Base-by-base conservation (phyloP, 768 basidiomycete genomes). In the Naganishia friedmannii region DNA sequence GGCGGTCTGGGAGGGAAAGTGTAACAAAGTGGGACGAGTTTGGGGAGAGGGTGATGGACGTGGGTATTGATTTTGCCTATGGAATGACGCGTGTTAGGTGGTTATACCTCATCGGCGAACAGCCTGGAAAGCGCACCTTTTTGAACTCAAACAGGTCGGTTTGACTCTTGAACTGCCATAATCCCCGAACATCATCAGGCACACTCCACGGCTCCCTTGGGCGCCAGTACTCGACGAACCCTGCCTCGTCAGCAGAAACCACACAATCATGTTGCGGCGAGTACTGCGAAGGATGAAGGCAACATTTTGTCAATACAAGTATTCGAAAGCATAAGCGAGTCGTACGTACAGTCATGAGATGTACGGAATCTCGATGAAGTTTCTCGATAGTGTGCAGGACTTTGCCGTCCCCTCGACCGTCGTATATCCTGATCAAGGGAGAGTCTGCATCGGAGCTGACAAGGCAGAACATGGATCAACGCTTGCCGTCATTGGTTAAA, bases 131-230 rank as follows among this genome's bases (percentile, higher is more conserved):
- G 74, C 81, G 15, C 66, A 90, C 94, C 86, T 98, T 99, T 84
- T 96, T 97, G 84, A 97, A 99, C 74, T 98, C 93, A 82, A 96
- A 98, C 51, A 98, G 80, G 77, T 97, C 93, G 0, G 96, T 98
- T 51, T 88, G 86, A 65, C 87, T 90, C 80, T 98, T 98, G 83
- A 85, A 94, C 37, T 88, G 84, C 95, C 95, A 99, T 72, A 96
- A 79, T 0, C 89, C 89, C 1, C 87, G 84, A 0, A 92, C 84
- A 68, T 88, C 87, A 73, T 87, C 88, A 0, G 96, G 95, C 48
- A 88, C 81, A 63, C 87, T 89, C 78, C 93, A 98, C 1, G 93
- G 92, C 77, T 97, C 94, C 10, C 79, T 81, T 0, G 95, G 94
- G 76, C 88, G 87, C 96, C 96, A 99, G 79, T 94, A 96, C 80